Evolutionary conservation across 371 early-diverging fungal species (phyloP), one percentile per base, ranked within the genome.

Genomic region (Mycotypha africana): DNA sequence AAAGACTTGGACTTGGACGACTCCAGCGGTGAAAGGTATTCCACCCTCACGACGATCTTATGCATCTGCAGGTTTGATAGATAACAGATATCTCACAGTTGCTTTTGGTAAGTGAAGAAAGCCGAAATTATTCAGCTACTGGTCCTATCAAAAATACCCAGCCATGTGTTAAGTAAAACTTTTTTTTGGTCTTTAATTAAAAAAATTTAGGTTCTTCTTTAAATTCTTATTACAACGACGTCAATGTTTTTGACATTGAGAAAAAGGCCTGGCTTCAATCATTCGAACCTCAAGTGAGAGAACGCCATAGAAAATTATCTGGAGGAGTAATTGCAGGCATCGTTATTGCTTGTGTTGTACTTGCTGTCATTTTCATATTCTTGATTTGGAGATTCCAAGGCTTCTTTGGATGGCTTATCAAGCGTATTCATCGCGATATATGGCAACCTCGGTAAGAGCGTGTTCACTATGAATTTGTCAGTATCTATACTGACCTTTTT

Each of bases 301-400:
- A 43, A 24, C 19, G 39, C 8, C 38, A 16, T 22, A 42, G 37
- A 10, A 34, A 33, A 9, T 25, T 69, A 9, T 65, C 65, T 16
- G 53, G 52, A 22, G 74, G 70, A 16, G 42, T 60, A 23, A 73
- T 73, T 40, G 74, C 62, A 28, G 74, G 74, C 58, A 63, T 73
- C 16, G 56, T 59, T 7, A 44, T 73, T 19, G 74, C 62, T 17
- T 53, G 53, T 32, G 60, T 60, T 5, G 61, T 54, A 3, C 30
- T 73, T 7, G 23, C 57, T 7, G 38, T 51, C 33, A 60, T 69
- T 22, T 42, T 67, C 11, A 21, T 64, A 1, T 69, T 73, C 55
- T 44, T 68, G 19, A 38, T 73, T n/a, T 73, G 69, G 69, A 58
- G 53, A 20, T 73, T 73, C 49, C 54, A 64, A 37, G 26, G 49